These are phyloP conservation scores for Epicoccum sorghinum DNA, from an alignment of 2,329 filamentous ascomycete species.

Conservation along the genomic window DNA sequence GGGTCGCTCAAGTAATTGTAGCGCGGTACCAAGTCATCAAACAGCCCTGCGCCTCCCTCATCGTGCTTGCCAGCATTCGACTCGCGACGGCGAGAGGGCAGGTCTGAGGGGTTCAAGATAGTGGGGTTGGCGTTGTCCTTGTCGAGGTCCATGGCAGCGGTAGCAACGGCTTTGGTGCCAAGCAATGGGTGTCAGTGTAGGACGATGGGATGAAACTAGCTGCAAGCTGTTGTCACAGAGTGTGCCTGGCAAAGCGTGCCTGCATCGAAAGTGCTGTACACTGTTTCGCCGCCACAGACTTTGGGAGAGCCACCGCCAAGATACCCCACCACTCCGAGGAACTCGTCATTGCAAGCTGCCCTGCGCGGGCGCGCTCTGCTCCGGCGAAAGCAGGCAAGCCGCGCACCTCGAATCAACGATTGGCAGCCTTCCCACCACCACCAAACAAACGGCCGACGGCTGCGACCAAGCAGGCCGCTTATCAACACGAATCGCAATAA, in stretches of 20 bases:
- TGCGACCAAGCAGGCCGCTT: slow-evolving; percentile 12
- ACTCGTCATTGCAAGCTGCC: slow-evolving; percentile 10
- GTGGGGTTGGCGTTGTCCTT: slow-evolving; percentile 87
- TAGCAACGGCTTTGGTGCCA: slow-evolving; percentile 11
- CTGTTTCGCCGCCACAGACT: not conserved
- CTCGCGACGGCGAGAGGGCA: slow-evolving; percentile 75
- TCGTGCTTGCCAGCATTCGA: slow-evolving; percentile 51
- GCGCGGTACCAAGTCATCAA: slow-evolving; percentile 59
- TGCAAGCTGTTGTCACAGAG: slow-evolving; percentile 6
- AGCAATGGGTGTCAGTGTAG: slow-evolving; percentile 5
- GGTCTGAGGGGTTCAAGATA: slow-evolving; percentile 84
- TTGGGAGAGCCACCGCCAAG: slow-evolving; percentile 18
- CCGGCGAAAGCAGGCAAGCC: slow-evolving; percentile 10
- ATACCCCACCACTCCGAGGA: slow-evolving; percentile 3
- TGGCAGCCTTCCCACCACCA: slow-evolving; percentile 11
- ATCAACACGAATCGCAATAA: slow-evolving; percentile 26
- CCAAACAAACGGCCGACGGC: slow-evolving; percentile 13
- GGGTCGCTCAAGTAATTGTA: slow-evolving; percentile 58
- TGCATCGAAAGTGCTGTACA: slow-evolving; percentile 9
- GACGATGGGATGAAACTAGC: slow-evolving; percentile 5
- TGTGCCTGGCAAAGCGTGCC: slow-evolving; percentile 4
- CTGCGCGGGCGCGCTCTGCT: no score
- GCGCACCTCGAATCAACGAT: slow-evolving; percentile 15
- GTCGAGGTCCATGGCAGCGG: slow-evolving; percentile 50
- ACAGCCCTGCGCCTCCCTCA: slow-evolving; percentile 56